Evolutionary conservation across 768 basidiomycete species (phyloP), one percentile per base, ranked within the genome.

Genomic region (Pleurotus sapidus): DNA sequence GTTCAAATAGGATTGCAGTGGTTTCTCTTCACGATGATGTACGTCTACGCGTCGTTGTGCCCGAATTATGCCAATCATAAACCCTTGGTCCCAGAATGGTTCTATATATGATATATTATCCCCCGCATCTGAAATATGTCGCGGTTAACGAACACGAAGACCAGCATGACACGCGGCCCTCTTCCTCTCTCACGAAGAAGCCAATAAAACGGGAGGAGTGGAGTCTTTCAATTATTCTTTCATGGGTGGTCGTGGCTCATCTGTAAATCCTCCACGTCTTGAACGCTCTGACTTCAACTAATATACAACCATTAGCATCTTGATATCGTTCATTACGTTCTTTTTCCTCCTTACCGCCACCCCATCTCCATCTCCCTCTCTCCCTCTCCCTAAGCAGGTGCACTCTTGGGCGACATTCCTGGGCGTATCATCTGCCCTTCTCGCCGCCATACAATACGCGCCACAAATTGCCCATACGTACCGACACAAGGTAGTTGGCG

Each of bases 31-130:
- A 84, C 80, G 8, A 60, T 91, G 53, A 87, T 97, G 95, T 95
- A 62, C 55, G 89, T 79, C 57, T 23, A 23, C 20, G 38, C 7
- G 4, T 45, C 12, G 17, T 20, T 14, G 24, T 14, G 49, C n/a
- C 55, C 34, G n/a, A 27, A 23, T 34, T 18, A 3, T 6, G 17
- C 55, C 14, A 49, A 43, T 11, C 20, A 48, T 46, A 17, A 47
- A 37, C 24, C 49, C n/a, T 46, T n/a, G 42, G 6, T 24, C 5
- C n/a, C 62, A 98, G 95, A 45, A 78, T 98, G 57, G 79, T 95
- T 0, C 83, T 99, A 2, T 98, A 91, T 74, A 87, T 99, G 75
- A 75, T 90, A 40, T 98, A 95, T 76, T 98, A 93, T 68, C 97
- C 97, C 0, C 72, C 79, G 5, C 84, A 91, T 64, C 84, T 89